Conservation (phyloP, 208 protist species). For the Trypanosoma caninum region DNA sequence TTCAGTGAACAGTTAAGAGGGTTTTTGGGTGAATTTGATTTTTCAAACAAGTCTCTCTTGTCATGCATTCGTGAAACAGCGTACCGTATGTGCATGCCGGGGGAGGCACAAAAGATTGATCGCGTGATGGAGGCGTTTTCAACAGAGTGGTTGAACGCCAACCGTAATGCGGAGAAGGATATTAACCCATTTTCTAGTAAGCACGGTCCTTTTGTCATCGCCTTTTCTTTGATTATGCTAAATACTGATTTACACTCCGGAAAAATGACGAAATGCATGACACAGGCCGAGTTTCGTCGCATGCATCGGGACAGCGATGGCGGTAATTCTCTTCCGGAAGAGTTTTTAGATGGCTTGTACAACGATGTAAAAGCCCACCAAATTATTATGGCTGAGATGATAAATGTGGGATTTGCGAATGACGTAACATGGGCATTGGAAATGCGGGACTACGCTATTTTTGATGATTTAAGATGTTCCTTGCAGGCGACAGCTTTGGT, state of each 20-base stretch:
- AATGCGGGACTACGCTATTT: constrained; percentile 31
- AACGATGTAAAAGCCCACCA: constrained; percentile 90
- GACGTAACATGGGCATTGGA: constrained; percentile 80
- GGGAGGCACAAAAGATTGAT: constrained; percentile 94
- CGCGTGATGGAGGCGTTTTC: constrained; percentile 91
- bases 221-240: constrained; percentile 99
- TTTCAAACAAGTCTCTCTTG: constrained; percentile 68
- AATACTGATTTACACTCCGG: constrained; percentile 98
- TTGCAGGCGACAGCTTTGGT: constrained; percentile 6
- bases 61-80: constrained; percentile 83
- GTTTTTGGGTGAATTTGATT: constrained; percentile 83
- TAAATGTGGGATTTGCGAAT: constrained; percentile 71
- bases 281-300: constrained; percentile 88
- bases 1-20: constrained; percentile 64
- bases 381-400: constrained; percentile 92
- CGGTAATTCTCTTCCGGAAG: constrained; percentile 80
- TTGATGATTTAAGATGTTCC: constrained; percentile 9
- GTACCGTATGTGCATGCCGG: constrained; percentile 80
- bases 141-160: constrained; percentile 71
- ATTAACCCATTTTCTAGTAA: constrained; percentile 87
- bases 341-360: constrained; percentile 90
- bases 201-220: constrained; percentile 92
- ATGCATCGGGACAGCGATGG: constrained; percentile 97
- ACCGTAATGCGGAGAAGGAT: constrained; percentile 29
- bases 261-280: constrained; percentile 94